These are phyloP conservation scores for Canavalia gladiata DNA, from an alignment of 306 rosid genomes.

Conservation along the genomic window DNA sequence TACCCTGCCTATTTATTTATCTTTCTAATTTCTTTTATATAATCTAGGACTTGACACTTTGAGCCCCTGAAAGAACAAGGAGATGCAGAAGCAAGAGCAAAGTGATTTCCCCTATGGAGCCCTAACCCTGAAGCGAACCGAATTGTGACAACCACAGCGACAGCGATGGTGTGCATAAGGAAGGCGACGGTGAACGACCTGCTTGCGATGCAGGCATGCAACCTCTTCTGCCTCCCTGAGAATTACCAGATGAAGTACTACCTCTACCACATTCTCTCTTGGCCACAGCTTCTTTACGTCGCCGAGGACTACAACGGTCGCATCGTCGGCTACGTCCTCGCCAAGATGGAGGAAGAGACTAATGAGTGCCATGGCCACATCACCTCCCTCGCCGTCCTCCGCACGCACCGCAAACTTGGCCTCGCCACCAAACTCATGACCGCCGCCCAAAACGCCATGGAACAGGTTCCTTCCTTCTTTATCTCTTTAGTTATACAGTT, in stretches of 20 bases:
- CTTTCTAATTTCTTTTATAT: no score
- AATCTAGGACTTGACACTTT: no score
- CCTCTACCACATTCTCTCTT: slow-evolving; percentile 93
- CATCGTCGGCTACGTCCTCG: slow-evolving; percentile 94
- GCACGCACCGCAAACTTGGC: slow-evolving; percentile 93
- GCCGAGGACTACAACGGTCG: slow-evolving; percentile 96
- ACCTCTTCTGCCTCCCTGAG: slow-evolving; percentile 89
- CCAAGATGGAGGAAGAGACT: slow-evolving; percentile 96
- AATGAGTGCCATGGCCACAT: slow-evolving; percentile 99
- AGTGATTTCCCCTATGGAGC: neutral
- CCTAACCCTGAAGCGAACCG: neutral
- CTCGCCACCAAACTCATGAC: slow-evolving; percentile 98
- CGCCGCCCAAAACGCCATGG: slow-evolving; percentile 98
- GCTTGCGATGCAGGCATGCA: slow-evolving; percentile 97
- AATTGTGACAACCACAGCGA: neutral
- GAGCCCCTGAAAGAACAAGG: no score
- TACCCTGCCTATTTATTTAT: no score
- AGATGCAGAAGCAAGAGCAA: no score
- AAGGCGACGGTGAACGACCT: slow-evolving; percentile 94
- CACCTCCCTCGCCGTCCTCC: slow-evolving; percentile 94
- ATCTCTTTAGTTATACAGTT: no score
- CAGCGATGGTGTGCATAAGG: slow-evolving; percentile 91
- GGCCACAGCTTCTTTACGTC: slow-evolving; percentile 98
- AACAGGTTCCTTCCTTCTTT: slow-evolving; percentile 47
- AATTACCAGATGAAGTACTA: slow-evolving; percentile 98